A percentile compares a stretch with the other conserved stretches of the same genome.
Conservation (phyloP, 805 yeast genomes). For the Metschnikowia aberdeeniae region DNA sequence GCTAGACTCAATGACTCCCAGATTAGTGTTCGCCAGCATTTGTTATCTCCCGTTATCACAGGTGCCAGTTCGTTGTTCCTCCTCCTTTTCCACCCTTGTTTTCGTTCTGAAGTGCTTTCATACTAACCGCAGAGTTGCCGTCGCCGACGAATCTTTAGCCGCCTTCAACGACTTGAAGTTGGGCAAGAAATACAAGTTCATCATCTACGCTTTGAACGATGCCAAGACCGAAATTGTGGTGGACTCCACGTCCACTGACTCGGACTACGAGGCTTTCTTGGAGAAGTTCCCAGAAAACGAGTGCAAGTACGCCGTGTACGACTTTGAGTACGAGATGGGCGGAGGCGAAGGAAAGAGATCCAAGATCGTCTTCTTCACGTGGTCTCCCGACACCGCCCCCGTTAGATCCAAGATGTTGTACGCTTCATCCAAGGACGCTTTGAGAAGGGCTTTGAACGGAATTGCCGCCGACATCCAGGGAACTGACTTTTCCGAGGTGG, state of each 20-base stretch:
- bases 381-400: constrained; percentile 98
- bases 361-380: constrained; percentile 65
- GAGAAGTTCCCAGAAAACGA: constrained; percentile 92
- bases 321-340: constrained; percentile 89
- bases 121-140: constrained; percentile 39
- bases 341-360: constrained; percentile 93
- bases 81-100: not conserved
- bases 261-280: constrained; percentile 79
- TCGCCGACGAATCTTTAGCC: constrained; percentile 77
- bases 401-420: constrained; percentile 95
- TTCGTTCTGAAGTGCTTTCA: not conserved
- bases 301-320: constrained; percentile 94
- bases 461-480: constrained; percentile 94
- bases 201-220: constrained; percentile 78
- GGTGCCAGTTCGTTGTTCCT: too few species aligned
- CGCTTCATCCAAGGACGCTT: constrained; percentile 97
- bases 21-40: too few species aligned
- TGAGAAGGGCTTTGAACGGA: constrained; percentile 96
- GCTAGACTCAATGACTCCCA: too few species aligned
- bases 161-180: constrained; percentile 96
- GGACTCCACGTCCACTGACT: constrained; percentile 71
- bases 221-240: constrained; percentile 89
- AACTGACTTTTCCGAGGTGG: constrained; percentile 95
- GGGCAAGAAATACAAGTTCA: constrained; percentile 83
- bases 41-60: too few species aligned